Percentiles rank a stretch among this genome's conserved stretches.
phyloP scores from a whole-genome alignment of 75 land plant genomes.

The Adiantum capillusveneris region DNA sequence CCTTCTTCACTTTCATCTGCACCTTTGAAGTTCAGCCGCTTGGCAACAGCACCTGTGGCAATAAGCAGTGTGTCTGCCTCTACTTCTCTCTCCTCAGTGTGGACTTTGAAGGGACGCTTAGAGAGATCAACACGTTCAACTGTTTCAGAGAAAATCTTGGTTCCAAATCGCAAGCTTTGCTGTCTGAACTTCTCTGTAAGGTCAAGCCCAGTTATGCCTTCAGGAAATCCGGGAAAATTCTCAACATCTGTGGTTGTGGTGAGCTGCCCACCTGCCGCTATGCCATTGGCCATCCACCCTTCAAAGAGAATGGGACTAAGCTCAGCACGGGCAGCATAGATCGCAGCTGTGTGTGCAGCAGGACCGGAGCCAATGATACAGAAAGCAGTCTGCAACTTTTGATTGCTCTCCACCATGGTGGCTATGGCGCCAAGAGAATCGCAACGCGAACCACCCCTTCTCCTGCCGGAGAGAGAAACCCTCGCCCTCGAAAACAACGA shows the following conservation, averaged over 20 bases:
- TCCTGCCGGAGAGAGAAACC: no score
- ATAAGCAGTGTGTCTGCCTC: conserved; percentile 72
- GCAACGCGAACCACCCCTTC: no score
- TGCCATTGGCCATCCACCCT: conserved; percentile 92
- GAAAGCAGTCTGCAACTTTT: conserved; percentile 42
- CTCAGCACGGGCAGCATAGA: conserved; percentile 87
- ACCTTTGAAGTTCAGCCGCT: conserved; percentile 61
- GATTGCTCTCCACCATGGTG: no score
- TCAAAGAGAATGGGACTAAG: conserved; percentile 79
- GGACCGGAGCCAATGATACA: conserved; percentile 97
- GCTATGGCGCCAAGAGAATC: no score
- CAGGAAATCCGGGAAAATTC: conserved; percentile 94
- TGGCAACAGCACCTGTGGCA: conserved; percentile 94
- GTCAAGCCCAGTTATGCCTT: conserved; percentile 68
- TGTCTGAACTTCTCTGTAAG: conserved; percentile 66
- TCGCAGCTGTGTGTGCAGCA: conserved; percentile 96
- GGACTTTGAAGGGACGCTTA: conserved; percentile 46
- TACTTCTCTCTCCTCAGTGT: conserved; percentile 33
- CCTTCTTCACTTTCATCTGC: conserved; percentile 43
- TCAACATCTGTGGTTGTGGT: conserved; percentile 97
- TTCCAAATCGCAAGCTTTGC: conserved; percentile 74
- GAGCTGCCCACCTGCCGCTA: conserved; percentile 96
- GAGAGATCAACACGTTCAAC: conserved; percentile 62
- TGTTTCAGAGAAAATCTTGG: conserved; percentile 70
- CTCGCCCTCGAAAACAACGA: no score